phyloP scores from a whole-genome alignment of 371 early-diverging fungal species.

The Parasitella parasitica region DNA sequence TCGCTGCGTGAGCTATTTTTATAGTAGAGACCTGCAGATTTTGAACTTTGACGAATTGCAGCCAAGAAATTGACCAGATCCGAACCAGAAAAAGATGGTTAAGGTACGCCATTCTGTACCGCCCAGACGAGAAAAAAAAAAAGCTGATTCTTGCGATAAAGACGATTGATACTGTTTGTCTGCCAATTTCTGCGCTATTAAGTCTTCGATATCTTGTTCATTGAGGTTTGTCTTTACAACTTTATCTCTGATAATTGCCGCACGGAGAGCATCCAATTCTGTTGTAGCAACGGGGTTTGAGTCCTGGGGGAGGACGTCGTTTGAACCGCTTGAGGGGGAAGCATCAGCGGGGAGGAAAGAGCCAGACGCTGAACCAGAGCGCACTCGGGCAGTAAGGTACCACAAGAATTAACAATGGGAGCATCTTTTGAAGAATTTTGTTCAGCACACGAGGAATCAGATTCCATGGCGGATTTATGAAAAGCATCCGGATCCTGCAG shows the following conservation, averaged over 20 bases:
- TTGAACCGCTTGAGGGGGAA: neutral
- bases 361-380: conserved; percentile 21
- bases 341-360: neutral
- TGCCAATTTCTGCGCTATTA: neutral
- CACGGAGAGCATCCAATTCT: conserved; percentile 18
- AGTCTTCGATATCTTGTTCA: neutral
- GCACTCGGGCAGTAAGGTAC: conserved; percentile 12
- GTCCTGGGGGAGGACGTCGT: conserved; percentile 5
- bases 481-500: conserved; percentile 1
- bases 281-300: neutral
- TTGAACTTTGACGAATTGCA: neutral
- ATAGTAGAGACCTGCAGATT: too few species aligned
- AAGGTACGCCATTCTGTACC: neutral
- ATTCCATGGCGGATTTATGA: conserved; percentile 14
- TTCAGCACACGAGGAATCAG: conserved; percentile 1
- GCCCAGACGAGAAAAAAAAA: conserved; percentile 8
- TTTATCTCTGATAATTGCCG: conserved; percentile 3
- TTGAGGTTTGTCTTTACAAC: neutral
- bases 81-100: neutral
- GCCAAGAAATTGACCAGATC: conserved; percentile 13
- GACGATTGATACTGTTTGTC: neutral
- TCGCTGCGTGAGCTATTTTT: too few species aligned
- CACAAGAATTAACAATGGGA: conserved; percentile 4
- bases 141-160: conserved; percentile 3
- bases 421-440: conserved; percentile 1